phyloP scores from a whole-genome alignment of 208 protist species.

The Leishmania lainsoni region DNA sequence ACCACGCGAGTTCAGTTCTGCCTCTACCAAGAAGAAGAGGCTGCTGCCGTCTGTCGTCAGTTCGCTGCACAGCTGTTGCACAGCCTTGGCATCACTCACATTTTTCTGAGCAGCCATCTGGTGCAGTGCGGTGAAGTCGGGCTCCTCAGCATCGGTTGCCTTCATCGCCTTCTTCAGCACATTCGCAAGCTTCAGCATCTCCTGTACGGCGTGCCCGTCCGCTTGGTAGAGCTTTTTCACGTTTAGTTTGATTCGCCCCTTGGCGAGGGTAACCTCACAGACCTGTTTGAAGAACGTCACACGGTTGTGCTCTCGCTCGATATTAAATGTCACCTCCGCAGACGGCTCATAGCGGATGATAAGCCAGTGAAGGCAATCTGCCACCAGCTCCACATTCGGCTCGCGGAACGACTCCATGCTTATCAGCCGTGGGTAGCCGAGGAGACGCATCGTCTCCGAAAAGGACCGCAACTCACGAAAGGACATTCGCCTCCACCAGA shows the following conservation, averaged over 20 bases:
- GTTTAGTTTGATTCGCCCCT: constrained; percentile 94
- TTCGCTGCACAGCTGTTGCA: constrained; percentile 91
- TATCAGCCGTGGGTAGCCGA: constrained; percentile 95
- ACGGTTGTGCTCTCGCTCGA: constrained; percentile 90
- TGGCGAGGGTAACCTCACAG: constrained; percentile 79
- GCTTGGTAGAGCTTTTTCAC: constrained; percentile 95
- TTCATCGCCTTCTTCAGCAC: constrained; percentile 91
- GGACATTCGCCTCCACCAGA: constrained; percentile 46
- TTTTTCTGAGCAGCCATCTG: constrained; percentile 88
- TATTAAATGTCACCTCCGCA: constrained; percentile 89
- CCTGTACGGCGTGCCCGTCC: constrained; percentile 95
- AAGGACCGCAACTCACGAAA: constrained; percentile 95
- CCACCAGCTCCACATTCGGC: constrained; percentile 96
- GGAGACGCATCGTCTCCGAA: constrained; percentile 94
- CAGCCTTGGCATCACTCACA: constrained; percentile 81
- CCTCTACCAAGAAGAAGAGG: constrained; percentile 89
- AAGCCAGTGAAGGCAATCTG: constrained; percentile 93
- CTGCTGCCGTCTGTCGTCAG: constrained; percentile 87
- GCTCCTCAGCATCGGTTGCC: constrained; percentile 71
- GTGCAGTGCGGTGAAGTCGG: constrained; percentile 75
- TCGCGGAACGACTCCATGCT: constrained; percentile 97
- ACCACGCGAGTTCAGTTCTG: constrained; percentile 67
- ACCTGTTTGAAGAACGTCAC: constrained; percentile 94
- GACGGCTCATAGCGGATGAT: constrained; percentile 93
- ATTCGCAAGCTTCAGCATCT: constrained; percentile 95